Base-by-base conservation (phyloP, 2,329 filamentous ascomycete genomes). In the Xylariaceae sp. region DNA sequence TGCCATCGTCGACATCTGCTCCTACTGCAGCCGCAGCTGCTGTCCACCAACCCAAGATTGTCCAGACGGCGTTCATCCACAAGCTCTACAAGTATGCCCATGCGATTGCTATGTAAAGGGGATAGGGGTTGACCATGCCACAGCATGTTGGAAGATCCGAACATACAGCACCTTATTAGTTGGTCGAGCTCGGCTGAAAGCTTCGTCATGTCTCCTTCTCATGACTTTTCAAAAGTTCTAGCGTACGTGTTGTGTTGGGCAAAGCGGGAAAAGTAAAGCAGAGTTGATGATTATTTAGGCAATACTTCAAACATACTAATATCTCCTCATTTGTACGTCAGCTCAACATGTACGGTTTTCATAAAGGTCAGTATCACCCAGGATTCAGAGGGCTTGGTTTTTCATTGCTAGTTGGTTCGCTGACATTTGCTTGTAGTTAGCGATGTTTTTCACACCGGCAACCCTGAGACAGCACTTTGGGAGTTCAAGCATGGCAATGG, bases 291-390 rank as follows among this genome's bases (percentile, higher is more conserved):
- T 60, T 46, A 65, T 48, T 58, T 61, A 96, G 94, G 52, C 92
- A 96, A 85, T 99, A 99, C 73, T 99, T 99, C 75, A 99, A 99
- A 71, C 95, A 99, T 74, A 99, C 94, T 66, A 99, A 99, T 71
- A 96, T 98, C 60, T 98, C 95, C 9, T 98, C 95, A 1, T 99
- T 99, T 74, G 95, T 99, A 46, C 87, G 95, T 45, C 95, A 99
- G 77, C 78, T 99, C 47, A 99, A 99, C 73, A 99, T 99, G 95
- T 99, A 99, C 68, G 95, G 95, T 6, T 99, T 99, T 75, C 95
- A 99, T 74, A 99, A 99, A 90, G 93, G 93, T 96, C 67, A 43
- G 72, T 69, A 19, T 17, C 26, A 14, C 14, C 21, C 6, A 47
- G n/a, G n/a, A n/a, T n/a, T n/a, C n/a, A n/a, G n/a, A n/a, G n/a